These are phyloP conservation scores for Dictyostelium brefeldianum DNA, from an alignment of 78 protist species.

Conservation along the genomic window DNA sequence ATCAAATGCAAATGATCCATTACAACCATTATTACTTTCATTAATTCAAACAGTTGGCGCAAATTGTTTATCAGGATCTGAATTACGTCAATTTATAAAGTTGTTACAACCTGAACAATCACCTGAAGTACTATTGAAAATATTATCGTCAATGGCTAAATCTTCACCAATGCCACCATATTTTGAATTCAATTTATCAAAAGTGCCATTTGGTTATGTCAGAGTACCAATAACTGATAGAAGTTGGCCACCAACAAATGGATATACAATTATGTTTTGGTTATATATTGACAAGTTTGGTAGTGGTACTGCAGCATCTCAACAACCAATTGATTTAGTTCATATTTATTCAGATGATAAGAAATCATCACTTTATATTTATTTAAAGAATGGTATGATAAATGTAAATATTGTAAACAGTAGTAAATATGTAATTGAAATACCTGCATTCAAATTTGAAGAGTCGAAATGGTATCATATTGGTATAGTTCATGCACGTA, in stretches of 20 bases:
- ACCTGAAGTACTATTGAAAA: constrained; percentile 67
- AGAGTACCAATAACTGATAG: constrained; percentile 12
- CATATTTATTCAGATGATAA: constrained; percentile 54
- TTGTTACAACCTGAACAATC: constrained; percentile 67
- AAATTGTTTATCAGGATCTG: constrained; percentile 74
- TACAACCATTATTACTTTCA: constrained; percentile 43
- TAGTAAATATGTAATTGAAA: constrained; percentile 51
- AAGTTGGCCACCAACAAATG: constrained; percentile 78
- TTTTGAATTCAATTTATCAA: constrained; percentile 60
- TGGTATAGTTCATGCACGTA: constrained; percentile 72
- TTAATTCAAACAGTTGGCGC: constrained; percentile 78
- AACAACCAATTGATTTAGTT: constrained; percentile 37
- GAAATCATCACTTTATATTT: constrained; percentile 32
- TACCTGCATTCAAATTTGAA: constrained; percentile 25
- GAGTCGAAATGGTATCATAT: constrained; percentile 68
- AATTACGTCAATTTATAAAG: constrained; percentile 51
- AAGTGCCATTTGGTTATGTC: constrained; percentile 38
- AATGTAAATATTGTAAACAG: constrained; percentile 34
- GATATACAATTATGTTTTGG: constrained; percentile 76
- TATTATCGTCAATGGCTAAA: constrained; percentile 70
- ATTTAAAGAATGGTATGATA: constrained; percentile 31
- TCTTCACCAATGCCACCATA: constrained; percentile 73
- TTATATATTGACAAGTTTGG: constrained; percentile 53
- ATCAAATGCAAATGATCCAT: constrained; percentile 50
- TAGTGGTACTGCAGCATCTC: neutral